Evolutionary conservation across 345 rosid genomes (phyloP).

Genomic region (Limnanthes douglasii): DNA sequence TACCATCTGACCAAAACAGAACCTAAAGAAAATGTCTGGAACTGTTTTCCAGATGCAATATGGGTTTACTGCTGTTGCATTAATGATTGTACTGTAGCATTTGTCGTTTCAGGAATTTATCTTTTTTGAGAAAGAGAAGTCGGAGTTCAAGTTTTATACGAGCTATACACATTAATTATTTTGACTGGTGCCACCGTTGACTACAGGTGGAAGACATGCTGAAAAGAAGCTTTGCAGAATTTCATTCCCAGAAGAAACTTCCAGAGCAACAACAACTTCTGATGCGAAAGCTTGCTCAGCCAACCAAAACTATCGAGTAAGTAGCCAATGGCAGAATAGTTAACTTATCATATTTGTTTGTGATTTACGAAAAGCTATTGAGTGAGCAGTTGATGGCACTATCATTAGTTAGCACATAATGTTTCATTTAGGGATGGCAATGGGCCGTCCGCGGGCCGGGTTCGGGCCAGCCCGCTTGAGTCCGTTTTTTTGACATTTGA

Average conservation of each 20-base stretch:
- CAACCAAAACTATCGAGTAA: constrained; percentile 64
- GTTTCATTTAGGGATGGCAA: too few relatives aligned
- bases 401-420: neutral
- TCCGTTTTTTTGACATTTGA: too few relatives aligned
- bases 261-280: constrained; percentile 78
- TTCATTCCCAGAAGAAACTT: constrained; percentile 82
- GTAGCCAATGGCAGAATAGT: neutral
- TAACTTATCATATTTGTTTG: neutral
- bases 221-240: constrained; percentile 98
- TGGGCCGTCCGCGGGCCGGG: too few relatives aligned
- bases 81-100: neutral
- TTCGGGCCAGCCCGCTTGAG: too few relatives aligned
- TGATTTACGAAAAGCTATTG: too few relatives aligned
- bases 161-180: too few relatives aligned
- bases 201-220: constrained; percentile 99
- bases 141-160: neutral
- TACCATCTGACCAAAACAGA: too few relatives aligned
- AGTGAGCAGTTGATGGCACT: too few relatives aligned
- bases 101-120: neutral
- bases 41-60: neutral
- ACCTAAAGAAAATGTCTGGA: too few relatives aligned
- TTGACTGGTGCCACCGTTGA: too few relatives aligned
- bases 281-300: constrained; percentile 60
- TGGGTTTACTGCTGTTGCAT: neutral
- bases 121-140: neutral